Evolutionary conservation across 2,329 filamentous ascomycete genomes (phyloP).

Genomic region (Cryphonectria japonica): DNA sequence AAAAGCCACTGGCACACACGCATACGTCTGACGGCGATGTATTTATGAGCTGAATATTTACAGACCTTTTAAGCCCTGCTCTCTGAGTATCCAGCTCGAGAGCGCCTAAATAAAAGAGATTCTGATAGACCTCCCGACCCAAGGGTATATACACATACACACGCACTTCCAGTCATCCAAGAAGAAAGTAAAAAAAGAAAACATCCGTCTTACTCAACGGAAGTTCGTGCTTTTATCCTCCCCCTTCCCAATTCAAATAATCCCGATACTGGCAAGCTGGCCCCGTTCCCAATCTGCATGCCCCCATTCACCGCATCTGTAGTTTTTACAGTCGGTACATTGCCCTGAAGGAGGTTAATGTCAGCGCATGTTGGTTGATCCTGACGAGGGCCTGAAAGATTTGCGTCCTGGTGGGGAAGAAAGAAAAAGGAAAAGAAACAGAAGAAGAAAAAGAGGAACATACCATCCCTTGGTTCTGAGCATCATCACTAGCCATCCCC

Average conservation of each 20-base stretch:
- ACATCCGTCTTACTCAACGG: not conserved
- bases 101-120: not conserved
- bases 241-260: not conserved
- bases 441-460: no score
- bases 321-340: constrained; percentile 21
- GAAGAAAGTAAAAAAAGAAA: not conserved
- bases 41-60: not conserved
- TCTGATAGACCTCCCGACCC: not conserved
- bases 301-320: constrained; percentile 12
- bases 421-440: not conserved
- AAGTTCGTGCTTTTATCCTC: not conserved
- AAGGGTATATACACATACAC: not conserved
- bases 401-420: not conserved
- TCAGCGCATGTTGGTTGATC: not conserved
- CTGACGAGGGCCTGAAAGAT: not conserved
- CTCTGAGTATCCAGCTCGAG: constrained; percentile 11
- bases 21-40: no score
- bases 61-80: not conserved
- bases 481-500: constrained; percentile 34
- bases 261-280: constrained; percentile 10
- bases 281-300: constrained; percentile 18
- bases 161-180: not conserved
- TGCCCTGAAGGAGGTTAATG: not conserved
- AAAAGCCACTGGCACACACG: no score
- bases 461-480: constrained; percentile 34